Conservation (phyloP, 495 filamentous ascomycete species). For the Hypoxylon intermedium region DNA sequence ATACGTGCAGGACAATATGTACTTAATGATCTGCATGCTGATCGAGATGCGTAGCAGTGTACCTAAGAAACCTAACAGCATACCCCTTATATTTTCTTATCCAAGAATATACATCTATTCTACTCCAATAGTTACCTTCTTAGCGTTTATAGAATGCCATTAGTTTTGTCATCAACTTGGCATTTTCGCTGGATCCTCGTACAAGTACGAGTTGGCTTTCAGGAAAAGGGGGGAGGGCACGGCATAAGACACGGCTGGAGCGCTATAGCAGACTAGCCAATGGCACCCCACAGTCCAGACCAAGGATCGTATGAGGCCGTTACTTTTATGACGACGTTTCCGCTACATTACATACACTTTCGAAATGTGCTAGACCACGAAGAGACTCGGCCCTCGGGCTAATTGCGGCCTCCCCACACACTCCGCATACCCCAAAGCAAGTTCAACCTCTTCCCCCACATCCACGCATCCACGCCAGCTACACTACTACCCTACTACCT, state of each 20-base stretch:
- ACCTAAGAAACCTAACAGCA: too few species aligned
- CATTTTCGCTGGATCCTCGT: slow-evolving; percentile 15
- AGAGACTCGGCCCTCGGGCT: slow-evolving; percentile 35
- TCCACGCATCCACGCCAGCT: too few species aligned
- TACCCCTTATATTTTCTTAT: too few species aligned
- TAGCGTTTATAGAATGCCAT: not conserved
- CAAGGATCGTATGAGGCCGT: slow-evolving; percentile 14
- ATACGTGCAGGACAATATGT: too few species aligned
- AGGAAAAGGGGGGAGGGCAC: slow-evolving; percentile 23
- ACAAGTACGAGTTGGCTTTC: slow-evolving; percentile 12
- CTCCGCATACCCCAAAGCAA: slow-evolving; percentile 26
- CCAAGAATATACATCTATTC: not conserved
- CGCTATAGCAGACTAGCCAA: slow-evolving; percentile 26
- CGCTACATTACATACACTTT: not conserved
- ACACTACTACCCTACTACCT: not conserved
- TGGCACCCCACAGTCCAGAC: not conserved
- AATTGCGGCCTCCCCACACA: slow-evolving; percentile 39
- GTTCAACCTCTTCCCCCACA: slow-evolving; percentile 23
- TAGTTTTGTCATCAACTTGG: slow-evolving; percentile 3
- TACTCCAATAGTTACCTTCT: not conserved
- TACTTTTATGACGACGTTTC: slow-evolving; percentile 20
- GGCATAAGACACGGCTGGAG: slow-evolving; percentile 30
- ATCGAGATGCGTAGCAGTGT: too few species aligned
- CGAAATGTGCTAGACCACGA: slow-evolving; percentile 29
- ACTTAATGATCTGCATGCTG: too few species aligned